A percentile compares a stretch with the other conserved stretches of the same genome.
Evolutionary conservation across 2,329 filamentous ascomycete species (phyloP).

Genomic region (Byssochlamys sp.): DNA sequence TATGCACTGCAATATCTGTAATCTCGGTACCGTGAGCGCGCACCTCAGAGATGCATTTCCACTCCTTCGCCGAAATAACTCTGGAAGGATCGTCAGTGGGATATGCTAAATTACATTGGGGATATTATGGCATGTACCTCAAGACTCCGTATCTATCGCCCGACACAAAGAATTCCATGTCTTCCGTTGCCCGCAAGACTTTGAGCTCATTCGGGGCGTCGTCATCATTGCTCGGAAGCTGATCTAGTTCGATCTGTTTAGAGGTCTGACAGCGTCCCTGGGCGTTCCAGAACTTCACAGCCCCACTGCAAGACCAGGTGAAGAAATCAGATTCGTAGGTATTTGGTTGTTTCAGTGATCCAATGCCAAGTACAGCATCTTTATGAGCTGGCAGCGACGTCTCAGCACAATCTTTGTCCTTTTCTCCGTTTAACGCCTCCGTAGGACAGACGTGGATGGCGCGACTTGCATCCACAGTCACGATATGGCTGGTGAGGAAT

Average conservation of each 20-base stretch:
- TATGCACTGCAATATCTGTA: conserved; percentile 66
- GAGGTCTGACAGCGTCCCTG: conserved; percentile 59
- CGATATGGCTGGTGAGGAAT: conserved; percentile 55
- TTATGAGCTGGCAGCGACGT: conserved; percentile 46
- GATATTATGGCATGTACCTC: conserved; percentile 28
- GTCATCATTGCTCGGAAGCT: conserved; percentile 36
- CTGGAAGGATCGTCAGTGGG: conserved; percentile 17
- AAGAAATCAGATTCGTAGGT: conserved; percentile 62
- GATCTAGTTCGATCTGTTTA: conserved; percentile 61
- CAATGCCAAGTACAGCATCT: conserved; percentile 60
- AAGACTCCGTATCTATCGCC: conserved; percentile 83
- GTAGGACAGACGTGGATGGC: conserved; percentile 58
- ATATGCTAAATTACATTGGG: neutral
- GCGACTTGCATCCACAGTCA: conserved; percentile 66
- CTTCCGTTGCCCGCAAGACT: conserved; percentile 49
- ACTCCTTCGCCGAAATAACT: conserved; percentile 39
- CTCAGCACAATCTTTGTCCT: conserved; percentile 19
- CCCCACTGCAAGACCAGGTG: conserved; percentile 78
- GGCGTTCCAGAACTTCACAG: conserved; percentile 70
- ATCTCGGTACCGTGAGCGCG: conserved; percentile 84
- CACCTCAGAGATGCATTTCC: conserved; percentile 56
- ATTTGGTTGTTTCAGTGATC: conserved; percentile 53
- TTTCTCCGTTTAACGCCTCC: conserved; percentile 22
- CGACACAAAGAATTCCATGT: conserved; percentile 60
- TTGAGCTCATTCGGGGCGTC: conserved; percentile 48